Evolutionary conservation across 495 filamentous ascomycete genomes (phyloP), one percentile per base, ranked within the genome.

Genomic region (Aspergillus coremiiformis): DNA sequence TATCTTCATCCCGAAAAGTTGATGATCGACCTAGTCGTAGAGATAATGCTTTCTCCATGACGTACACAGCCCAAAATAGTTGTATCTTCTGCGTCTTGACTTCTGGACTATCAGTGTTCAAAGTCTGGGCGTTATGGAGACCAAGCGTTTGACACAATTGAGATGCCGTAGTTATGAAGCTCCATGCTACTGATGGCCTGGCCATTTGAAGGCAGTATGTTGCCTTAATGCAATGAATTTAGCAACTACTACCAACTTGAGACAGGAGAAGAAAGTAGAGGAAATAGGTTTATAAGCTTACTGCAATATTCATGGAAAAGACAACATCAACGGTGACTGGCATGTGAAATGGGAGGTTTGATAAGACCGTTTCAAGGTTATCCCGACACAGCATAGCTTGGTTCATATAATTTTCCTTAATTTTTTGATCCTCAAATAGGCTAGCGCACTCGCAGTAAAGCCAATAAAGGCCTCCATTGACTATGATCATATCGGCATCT

Each of bases 401-500:
- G 23, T 22, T 27, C 11, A 50, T 29, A 43, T 57, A 57, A 15
- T 53, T 46, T 20, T 41, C n/a, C 30, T 46, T 53, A 2, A 26
- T 30, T 49, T 20, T 22, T 19, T 46, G 45, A 15, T 57, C 50
- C 1, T 5, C 15, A 14, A 39, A 39, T 23, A 17, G 39, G 20
- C 30, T 45, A 1, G 55, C 27, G 39, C 55, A 57, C 24, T 57
- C 44, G n/a, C 17, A 37, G 45, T 53, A 57, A 10, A 57, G 49
- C 55, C 49, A 53, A 29, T 44, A 53, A 37, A 57, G 50, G 14
- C 35, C 50, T 26, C 21, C 52, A 22, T 57, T 50, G 50, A 57
- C 49, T 21, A 57, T 57, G 19, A 53, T 57, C 44, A 57, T 24
- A 19, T 57, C 55, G 2, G 46, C 46, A n/a, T 57, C 45, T 11